Percentiles rank a stretch among this genome's conserved stretches.
Conservation (phyloP, 768 basidiomycete genomes). For the Thelephora ganbajun region DNA sequence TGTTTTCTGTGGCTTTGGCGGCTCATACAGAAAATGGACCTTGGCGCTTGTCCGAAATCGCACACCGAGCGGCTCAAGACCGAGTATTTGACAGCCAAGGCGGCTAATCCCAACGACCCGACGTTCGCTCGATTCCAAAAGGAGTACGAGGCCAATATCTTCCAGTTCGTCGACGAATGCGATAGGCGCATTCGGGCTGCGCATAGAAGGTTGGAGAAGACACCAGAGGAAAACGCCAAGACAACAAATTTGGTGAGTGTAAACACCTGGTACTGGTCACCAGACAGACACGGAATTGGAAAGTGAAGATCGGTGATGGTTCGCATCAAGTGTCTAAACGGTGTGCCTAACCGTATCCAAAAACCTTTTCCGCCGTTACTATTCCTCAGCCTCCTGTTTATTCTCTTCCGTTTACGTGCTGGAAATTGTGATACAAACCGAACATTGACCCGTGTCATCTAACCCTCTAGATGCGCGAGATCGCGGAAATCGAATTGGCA, state of each 20-base stretch:
- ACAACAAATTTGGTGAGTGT: slow-evolving; percentile 79
- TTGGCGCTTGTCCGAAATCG: slow-evolving; percentile 93
- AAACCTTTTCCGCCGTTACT: no score
- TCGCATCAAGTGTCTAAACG: no score
- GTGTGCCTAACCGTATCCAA: no score
- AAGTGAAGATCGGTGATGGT: neutral
- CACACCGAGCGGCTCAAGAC: slow-evolving; percentile 91
- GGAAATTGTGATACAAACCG: neutral
- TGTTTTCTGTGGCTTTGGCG: neutral
- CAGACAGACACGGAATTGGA: neutral
- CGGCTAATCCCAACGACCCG: slow-evolving; percentile 65
- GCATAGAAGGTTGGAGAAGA: slow-evolving; percentile 94
- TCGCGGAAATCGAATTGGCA: slow-evolving; percentile 97
- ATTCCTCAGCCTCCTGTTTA: no score
- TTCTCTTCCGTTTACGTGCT: neutral
- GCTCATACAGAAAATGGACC: slow-evolving; percentile 85
- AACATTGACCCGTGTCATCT: neutral
- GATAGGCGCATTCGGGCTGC: slow-evolving; percentile 90
- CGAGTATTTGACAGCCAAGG: slow-evolving; percentile 72
- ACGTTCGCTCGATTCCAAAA: slow-evolving; percentile 78
- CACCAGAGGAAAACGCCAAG: slow-evolving; percentile 98
- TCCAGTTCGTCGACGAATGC: slow-evolving; percentile 95
- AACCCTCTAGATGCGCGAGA: slow-evolving; percentile 78
- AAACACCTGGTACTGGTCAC: neutral
- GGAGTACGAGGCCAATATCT: slow-evolving; percentile 93